Evolutionary conservation across 2,329 filamentous ascomycete genomes (phyloP).

Genomic region (Zopfia rhizophila): DNA sequence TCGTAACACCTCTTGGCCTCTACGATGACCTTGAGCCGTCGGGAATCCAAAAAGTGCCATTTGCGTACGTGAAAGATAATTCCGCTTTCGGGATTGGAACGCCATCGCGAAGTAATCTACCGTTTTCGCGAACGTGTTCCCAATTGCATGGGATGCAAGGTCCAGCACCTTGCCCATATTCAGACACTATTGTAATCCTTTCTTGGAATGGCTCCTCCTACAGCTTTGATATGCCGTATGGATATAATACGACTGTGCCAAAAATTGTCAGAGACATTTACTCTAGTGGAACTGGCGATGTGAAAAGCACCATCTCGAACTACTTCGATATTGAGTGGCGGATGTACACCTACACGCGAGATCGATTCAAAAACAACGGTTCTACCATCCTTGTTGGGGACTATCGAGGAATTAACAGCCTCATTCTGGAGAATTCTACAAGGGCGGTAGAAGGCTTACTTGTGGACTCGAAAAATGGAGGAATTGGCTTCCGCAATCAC

Average conservation of each 20-base stretch:
- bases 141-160: slow-evolving; percentile 22
- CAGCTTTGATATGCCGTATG: slow-evolving; percentile 26
- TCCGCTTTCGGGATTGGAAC: slow-evolving; percentile 55
- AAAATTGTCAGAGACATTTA: slow-evolving; percentile 47
- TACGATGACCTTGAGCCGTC: slow-evolving; percentile 33
- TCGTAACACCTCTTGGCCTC: slow-evolving; percentile 60
- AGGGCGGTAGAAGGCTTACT: slow-evolving; percentile 57
- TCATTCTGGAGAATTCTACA: slow-evolving; percentile 47
- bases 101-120: slow-evolving; percentile 42
- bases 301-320: slow-evolving; percentile 51
- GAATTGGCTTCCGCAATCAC: slow-evolving; percentile 60
- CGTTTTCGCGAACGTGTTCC: slow-evolving; percentile 51
- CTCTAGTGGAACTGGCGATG: slow-evolving; percentile 47
- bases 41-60: too few species aligned
- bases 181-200: slow-evolving; percentile 26
- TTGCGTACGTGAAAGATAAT: slow-evolving; percentile 52
- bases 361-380: too few species aligned
- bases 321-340: slow-evolving; percentile 57
- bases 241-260: slow-evolving; percentile 50
- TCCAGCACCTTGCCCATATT: slow-evolving; percentile 35
- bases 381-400: slow-evolving; percentile 40
- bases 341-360: slow-evolving; percentile 37
- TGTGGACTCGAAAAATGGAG: slow-evolving; percentile 54
- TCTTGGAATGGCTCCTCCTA: slow-evolving; percentile 26
- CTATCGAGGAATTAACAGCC: slow-evolving; percentile 41